Base-by-base conservation (phyloP, 2,329 filamentous ascomycete genomes). In the Exophiala phaeomuriformis region DNA sequence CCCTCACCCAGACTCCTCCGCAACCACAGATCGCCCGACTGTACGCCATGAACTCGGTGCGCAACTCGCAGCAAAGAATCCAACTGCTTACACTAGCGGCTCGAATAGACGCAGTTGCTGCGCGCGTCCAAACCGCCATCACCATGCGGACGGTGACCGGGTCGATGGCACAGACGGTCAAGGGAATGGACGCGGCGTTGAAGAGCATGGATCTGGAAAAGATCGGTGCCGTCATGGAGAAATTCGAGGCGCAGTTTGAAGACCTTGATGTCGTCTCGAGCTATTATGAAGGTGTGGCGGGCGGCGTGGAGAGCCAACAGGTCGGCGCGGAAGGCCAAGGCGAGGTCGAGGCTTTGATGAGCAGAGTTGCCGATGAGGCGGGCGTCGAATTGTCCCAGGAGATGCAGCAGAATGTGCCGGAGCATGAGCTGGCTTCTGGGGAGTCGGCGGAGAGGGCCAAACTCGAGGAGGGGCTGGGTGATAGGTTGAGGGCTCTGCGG, bases 361-460 rank as follows among this genome's bases (percentile, higher is more conserved):
- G 82, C 60, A 86, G 94, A 72, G 81, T 93, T 41, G 89, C 89
- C 58, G 90, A 95, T 68, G 89, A 94, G 69, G 88, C 87, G 6
- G 90, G 90, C 50, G 81, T 95, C 49, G 86, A 93, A 70, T 75
- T 95, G 57, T 82, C 82, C 61, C 80, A 85, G 67, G 87, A 93
- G 71, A 82, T 95, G 70, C 56, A 61, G 37, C 55, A 61, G 53
- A 49, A 57, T 10, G 55, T 61, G 10, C 61, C 58, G 31, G 51
- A 61, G 52, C 36, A 55, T 33, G 57, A 63, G 51, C 28, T 56
- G 12, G 51, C 52, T 10, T 19, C 37, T 52, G 53, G 47, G 28
- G 58, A 58, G 43, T 51, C 61, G 28, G 61, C 55, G 46, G 60
- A 66, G 49, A 59, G 62, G 47, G 64, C 61, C 60, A 57, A 57